Evolutionary conservation across 2,329 filamentous ascomycete genomes (phyloP), one percentile per base, ranked within the genome.

Genomic region (Alternaria triticimaculans): DNA sequence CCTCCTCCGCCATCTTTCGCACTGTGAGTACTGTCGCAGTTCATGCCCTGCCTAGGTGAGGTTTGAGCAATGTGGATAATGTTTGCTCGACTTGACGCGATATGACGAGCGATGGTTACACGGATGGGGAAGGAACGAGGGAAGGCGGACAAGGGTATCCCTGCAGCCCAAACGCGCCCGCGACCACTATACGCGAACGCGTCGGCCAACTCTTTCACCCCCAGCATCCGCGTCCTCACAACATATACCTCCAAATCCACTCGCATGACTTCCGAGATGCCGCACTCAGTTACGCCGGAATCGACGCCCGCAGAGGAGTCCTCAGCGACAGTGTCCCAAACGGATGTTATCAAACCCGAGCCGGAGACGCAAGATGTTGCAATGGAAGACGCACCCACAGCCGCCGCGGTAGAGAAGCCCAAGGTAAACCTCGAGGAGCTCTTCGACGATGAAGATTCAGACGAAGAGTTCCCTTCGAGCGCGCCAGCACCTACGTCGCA

Each of bases 401-500:
- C 70, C 58, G 67, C 67, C 58, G 72, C 72, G 37, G 68, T 62
- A 41, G 76, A 80, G n/a, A 71, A 70, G 48, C 45, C 68, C 53
- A 73, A 79, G 77, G 72, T 80, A 65, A 72, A 79, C 72, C 69
- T 90, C 18, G 87, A 89, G 66, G 86, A 88, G 58, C 81, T 90
- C 56, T 89, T 90, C 70, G 83, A 87, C 66, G 84, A 85, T 62
- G 86, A 86, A 41, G 86, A 87, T 51, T 80, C 81, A 46, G 87
- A 89, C 53, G 84, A 86, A 37, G 87, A 89, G 62, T 89, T 87
- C 69, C 80, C 85, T 6, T 88, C 87, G 6, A 87, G 84, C 65
- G 83, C 82, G n/a, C 80, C 82, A 21, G 79, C 80, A 37, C 74
- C 80, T 26, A 84, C 83, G 55, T 78, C 82, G 59, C 76, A 83